Conservation (phyloP, 2,329 filamentous ascomycete species). For the Plenodomus tracheiphilus region DNA sequence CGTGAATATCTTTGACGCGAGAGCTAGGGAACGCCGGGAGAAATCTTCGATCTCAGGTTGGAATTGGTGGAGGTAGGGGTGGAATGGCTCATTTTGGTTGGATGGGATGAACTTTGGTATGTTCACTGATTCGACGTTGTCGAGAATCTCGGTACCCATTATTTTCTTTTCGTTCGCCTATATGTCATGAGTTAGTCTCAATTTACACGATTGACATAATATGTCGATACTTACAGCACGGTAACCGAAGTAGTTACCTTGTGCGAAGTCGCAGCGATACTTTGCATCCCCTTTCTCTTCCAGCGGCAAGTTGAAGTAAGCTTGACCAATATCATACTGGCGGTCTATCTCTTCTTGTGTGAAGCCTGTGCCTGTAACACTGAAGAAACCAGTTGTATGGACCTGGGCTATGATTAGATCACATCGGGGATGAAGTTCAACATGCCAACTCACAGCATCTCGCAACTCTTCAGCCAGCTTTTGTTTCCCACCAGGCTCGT, state of each 20-base stretch:
- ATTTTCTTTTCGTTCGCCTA: slow-evolving; percentile 35
- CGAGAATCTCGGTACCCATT: slow-evolving; percentile 37
- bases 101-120: slow-evolving; percentile 37
- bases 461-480: slow-evolving; percentile 58
- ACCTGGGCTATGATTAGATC: slow-evolving; percentile 17
- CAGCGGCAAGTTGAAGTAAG: slow-evolving; percentile 35
- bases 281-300: slow-evolving; percentile 33
- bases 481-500: slow-evolving; percentile 58
- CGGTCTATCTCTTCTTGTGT: slow-evolving; percentile 34
- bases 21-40: slow-evolving; percentile 25
- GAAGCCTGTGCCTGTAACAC: slow-evolving; percentile 34
- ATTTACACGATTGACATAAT: neutral
- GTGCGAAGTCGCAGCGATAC: slow-evolving; percentile 34
- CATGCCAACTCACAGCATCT: slow-evolving; percentile 50
- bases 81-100: slow-evolving; percentile 29
- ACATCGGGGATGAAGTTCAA: neutral
- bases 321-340: slow-evolving; percentile 39
- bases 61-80: slow-evolving; percentile 30
- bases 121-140: slow-evolving; percentile 38
- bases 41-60: slow-evolving; percentile 33
- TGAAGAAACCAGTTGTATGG: slow-evolving; percentile 37
- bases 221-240: slow-evolving; percentile 20
- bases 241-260: slow-evolving; percentile 39
- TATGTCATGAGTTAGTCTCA: neutral
- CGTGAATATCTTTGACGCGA: slow-evolving; percentile 43